Base-by-base conservation (phyloP, 192 early-diverging fungal genomes). In the Entomortierella parvispora region DNA sequence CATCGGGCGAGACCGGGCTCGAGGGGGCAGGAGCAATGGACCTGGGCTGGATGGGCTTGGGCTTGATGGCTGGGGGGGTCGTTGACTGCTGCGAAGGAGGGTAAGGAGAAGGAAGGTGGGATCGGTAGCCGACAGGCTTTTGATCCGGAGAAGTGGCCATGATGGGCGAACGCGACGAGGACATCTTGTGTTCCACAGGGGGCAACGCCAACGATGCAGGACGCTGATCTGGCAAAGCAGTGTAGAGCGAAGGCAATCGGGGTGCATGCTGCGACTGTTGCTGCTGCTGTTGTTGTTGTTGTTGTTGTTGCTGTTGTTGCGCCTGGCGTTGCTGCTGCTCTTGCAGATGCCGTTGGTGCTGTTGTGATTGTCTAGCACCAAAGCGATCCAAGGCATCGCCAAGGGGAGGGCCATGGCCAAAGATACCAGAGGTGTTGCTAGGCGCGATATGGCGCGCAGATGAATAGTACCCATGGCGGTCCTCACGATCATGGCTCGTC, bases 341-440 rank as follows among this genome's bases (percentile, higher is more conserved):
- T 3, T n/a, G n/a, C n/a, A 5, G 28, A 5, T 37, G 54, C 2
- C 37, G 57, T 23, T 68, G 58, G 7, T 54, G 58, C 15, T 68
- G 65, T 14, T 68, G 60, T n/a, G 31, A 45, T 15, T 68, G 65
- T 26, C 43, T 58, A 4, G 65, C 65, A 17, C 26, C 69, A 26
- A 69, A 74, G 11, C 58, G 67, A 58, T 71, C 66, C 29, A 78
- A 22, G n/a, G 72, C 59, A 23, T 57, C 55, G 53, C 69, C 62
- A 22, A 77, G 48, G 7, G 74, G 61, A 12, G 74, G 74, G 32
- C 74, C 74, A 59, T 77, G 65, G 45, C 74, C 74, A 53, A 64
- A 58, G 66, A 68, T 77, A n/a, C 74, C 74, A 23, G 74, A 68
- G 34, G 74, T 77, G 48, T 77, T 77, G 42, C 74, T 77, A 4